phyloP scores from a whole-genome alignment of 495 filamentous ascomycete species.

The Xylaria sp. region DNA sequence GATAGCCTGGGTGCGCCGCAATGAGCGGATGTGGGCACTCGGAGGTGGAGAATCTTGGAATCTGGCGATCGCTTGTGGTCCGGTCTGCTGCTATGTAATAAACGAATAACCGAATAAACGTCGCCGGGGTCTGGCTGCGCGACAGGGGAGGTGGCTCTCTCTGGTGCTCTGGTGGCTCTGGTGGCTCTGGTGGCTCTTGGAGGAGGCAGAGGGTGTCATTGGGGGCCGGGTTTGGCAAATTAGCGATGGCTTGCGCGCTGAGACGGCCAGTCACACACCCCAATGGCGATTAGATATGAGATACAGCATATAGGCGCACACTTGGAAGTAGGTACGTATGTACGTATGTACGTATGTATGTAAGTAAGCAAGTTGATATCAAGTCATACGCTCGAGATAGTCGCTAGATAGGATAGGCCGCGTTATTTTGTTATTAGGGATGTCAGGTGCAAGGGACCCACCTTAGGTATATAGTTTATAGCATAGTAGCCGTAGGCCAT shows the following conservation, averaged over 20 bases:
- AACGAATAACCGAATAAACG: slow-evolving; percentile 18
- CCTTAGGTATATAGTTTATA: too few relatives aligned
- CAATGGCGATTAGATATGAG: too few relatives aligned
- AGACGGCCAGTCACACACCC: slow-evolving; percentile 1
- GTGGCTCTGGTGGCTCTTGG: too few relatives aligned
- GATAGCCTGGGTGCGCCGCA: slow-evolving; percentile 1
- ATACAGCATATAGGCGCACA: neutral
- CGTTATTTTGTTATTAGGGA: too few relatives aligned
- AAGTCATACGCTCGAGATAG: slow-evolving; percentile 15
- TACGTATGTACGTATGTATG: neutral
- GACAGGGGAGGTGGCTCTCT: slow-evolving; percentile 2
- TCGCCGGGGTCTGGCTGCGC: slow-evolving; percentile 17
- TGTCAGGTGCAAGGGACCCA: too few relatives aligned
- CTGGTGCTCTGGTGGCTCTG: too few relatives aligned
- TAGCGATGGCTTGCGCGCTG: neutral
- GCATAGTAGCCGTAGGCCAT: too few relatives aligned
- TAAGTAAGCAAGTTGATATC: slow-evolving; percentile 8
- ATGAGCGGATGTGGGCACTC: slow-evolving; percentile 20
- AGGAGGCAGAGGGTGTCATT: slow-evolving; percentile 18
- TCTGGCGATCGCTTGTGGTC: slow-evolving; percentile 21
- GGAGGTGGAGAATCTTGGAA: slow-evolving; percentile 23
- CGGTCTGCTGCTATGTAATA: neutral
- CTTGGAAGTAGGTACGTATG: too few relatives aligned
- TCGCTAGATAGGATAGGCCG: neutral
- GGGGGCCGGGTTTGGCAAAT: slow-evolving; percentile 13